Base-by-base conservation (phyloP, 2,329 filamentous ascomycete species). In the Dactylellina leptospora region DNA sequence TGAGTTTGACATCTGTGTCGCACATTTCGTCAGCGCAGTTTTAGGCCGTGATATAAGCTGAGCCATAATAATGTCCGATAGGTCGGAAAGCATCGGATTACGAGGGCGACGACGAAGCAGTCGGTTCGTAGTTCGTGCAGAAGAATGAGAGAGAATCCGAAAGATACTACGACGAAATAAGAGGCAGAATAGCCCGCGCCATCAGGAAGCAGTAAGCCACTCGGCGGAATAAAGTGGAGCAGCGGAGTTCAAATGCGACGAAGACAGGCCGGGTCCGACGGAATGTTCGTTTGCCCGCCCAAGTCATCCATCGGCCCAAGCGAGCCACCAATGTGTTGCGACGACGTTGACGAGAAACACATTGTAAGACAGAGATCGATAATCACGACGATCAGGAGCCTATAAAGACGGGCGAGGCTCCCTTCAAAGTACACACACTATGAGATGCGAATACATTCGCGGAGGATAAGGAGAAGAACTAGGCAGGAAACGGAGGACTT, bases 221-320 rank as follows among this genome's bases (percentile, higher is more conserved):
- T n/a, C n/a, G n/a, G n/a, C n/a, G n/a, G n/a, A n/a, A n/a, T n/a
- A n/a, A n/a, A n/a, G n/a, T n/a, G n/a, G n/a, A n/a, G n/a, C n/a
- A n/a, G n/a, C n/a, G n/a, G n/a, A n/a, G n/a, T n/a, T n/a, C n/a
- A n/a, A n/a, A n/a, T n/a, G n/a, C n/a, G n/a, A n/a, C n/a, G n/a
- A n/a, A n/a, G n/a, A n/a, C n/a, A n/a, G n/a, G 58, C 27, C 30
- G 22, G 44, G 13, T 27, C 59, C 59, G 59, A 54, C 59, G 59
- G 59, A 62, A 48, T 5, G 40, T 54, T 54, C 48, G 16, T 55
- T 48, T 13, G 48, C 4, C 59, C 59, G 38, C 13, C 48, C 16
- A 30, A 30, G 27, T 38, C 22, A 20, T 27, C 30, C n/a, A n/a
- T n/a, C 48, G 38, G 48, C 22, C 27, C 27, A 54, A 48, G 48